A percentile compares a stretch with the other conserved stretches of the same genome.
Evolutionary conservation across 768 basidiomycete genomes (phyloP).

Genomic region (Termitomyces titanicus): DNA sequence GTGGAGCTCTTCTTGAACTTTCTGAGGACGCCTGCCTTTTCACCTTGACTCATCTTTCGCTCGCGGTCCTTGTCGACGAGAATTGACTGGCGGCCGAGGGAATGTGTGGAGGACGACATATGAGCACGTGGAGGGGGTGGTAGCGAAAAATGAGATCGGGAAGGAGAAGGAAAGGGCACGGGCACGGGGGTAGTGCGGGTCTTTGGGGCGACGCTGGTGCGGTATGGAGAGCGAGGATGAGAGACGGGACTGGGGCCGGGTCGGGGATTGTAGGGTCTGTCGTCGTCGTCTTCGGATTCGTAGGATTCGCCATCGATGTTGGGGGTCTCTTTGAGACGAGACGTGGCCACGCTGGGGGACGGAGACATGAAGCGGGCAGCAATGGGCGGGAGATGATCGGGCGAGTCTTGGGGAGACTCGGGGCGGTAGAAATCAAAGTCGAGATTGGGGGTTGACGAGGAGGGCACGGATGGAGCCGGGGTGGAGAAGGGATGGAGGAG

Average conservation of each 20-base stretch:
- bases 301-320: constrained; percentile 71
- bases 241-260: constrained; percentile 28
- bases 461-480: constrained; percentile 41
- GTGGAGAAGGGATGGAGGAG: constrained; percentile 80
- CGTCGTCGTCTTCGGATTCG: constrained; percentile 70
- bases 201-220: constrained; percentile 40
- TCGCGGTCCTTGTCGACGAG: constrained; percentile 42
- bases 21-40: constrained; percentile 53
- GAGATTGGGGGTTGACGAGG: constrained; percentile 52
- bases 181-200: constrained; percentile 34
- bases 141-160: constrained; percentile 75
- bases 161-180: constrained; percentile 69
- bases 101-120: constrained; percentile 64
- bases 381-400: constrained; percentile 79
- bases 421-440: constrained; percentile 71
- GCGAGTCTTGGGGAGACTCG: constrained; percentile 68
- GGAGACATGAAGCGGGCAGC: constrained; percentile 88
- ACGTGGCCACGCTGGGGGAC: constrained; percentile 23
- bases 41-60: constrained; percentile 50
- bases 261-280: constrained; percentile 41
- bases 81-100: constrained; percentile 68
- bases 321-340: constrained; percentile 52
- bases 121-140: constrained; percentile 60
- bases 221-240: constrained; percentile 79
- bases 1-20: constrained; percentile 68